Evolutionary conservation across 768 basidiomycete species (phyloP), one percentile per base, ranked within the genome.

Genomic region (Mycena alexandri): DNA sequence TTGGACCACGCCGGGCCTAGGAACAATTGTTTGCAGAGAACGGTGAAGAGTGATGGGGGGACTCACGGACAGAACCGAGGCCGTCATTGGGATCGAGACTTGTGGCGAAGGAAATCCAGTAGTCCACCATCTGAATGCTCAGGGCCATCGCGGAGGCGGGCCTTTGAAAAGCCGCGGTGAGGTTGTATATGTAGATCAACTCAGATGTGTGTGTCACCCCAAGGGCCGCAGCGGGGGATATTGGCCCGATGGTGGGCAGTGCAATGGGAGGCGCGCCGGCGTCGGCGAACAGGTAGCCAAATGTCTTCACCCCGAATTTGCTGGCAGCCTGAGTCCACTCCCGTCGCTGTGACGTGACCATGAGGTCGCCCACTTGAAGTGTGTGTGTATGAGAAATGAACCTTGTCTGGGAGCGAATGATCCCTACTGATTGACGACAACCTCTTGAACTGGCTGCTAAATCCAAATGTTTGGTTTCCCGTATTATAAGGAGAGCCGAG

Each of bases 101-200:
- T 0, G 78, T 81, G 1, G 80, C 81, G 55, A 84, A 84, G 1
- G 83, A 84, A 25, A 84, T 67, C 83, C 83, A 84, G 58, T 83
- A 83, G 46, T 84, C 80, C 34, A 79, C 74, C 82, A 83, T 83
- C 33, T 63, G 33, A 8, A 56, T 71, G 44, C 81, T 80, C 6
- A 83, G 72, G 0, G 53, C 52, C n/a, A 44, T 58, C 10, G 73
- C 74, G 9, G 75, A 70, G 1, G 72, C 12, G 21, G 74, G 67
- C 4, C 60, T 16, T 36, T 67, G 69, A 5, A 50, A 47, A 19
- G 57, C 59, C 1, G 43, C 55, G 3, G 36, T 44, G 38, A 50
- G 25, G 38, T 77, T 78, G 61, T 74, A 80, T 1, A 80, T 73
- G 57, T 72, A 80, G 3, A 57, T 22, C 16, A 79, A 33, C 50